phyloP scores from a whole-genome alignment of 805 yeast species.

The Diddensiella caesifluorescens region DNA sequence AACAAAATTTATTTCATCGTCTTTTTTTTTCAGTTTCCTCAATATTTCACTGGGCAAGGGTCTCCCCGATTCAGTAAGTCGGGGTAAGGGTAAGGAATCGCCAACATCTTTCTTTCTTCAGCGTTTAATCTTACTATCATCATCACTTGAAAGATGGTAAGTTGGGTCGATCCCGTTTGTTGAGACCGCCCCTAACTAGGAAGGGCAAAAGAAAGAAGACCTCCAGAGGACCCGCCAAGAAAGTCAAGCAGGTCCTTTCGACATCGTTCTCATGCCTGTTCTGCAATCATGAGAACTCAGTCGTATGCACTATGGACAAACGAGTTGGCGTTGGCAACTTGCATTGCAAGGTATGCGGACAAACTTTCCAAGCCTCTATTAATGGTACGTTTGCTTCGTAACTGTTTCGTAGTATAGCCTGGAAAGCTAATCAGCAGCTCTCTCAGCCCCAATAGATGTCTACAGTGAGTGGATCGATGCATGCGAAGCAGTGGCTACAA shows the following conservation, averaged over 20 bases:
- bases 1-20: no score
- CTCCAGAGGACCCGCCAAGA: slow-evolving; percentile 73
- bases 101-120: neutral
- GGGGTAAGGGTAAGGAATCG: neutral
- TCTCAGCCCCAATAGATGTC: slow-evolving; percentile 84
- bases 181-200: neutral
- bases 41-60: neutral
- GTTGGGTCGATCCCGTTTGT: neutral
- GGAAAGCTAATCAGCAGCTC: slow-evolving; percentile 30
- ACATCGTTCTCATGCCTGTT: slow-evolving; percentile 84
- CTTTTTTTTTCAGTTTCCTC: no score
- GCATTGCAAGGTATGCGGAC: slow-evolving; percentile 91
- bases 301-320: slow-evolving; percentile 82
- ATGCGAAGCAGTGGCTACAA: slow-evolving; percentile 80
- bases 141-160: neutral
- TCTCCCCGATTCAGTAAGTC: neutral
- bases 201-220: slow-evolving; percentile 82
- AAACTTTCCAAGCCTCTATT: slow-evolving; percentile 82
- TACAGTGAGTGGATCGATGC: slow-evolving; percentile 99
- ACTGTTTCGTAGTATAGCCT: neutral
- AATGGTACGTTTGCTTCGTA: slow-evolving; percentile 38
- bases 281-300: slow-evolving; percentile 93
- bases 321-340: slow-evolving; percentile 77
- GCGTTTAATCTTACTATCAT: no score
- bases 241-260: slow-evolving; percentile 71